Conservation (phyloP, 2,329 filamentous ascomycete species). For the Arthrobotrys sinensis region DNA sequence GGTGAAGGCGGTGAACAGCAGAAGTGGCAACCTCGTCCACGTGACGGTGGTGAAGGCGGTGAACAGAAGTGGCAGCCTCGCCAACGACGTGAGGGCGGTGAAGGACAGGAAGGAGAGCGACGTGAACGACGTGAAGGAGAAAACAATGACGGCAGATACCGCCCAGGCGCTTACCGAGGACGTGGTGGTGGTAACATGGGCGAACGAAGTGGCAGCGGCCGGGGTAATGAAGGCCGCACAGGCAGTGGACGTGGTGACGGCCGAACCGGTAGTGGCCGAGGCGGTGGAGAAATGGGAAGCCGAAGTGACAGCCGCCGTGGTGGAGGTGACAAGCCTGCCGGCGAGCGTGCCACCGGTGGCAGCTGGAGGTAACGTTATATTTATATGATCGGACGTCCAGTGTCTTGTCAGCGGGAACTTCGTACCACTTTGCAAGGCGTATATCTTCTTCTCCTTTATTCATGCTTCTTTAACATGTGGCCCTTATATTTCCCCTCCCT, state of each 20-base stretch:
- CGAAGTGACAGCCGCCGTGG: slow-evolving; percentile 56
- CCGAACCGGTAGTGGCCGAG: slow-evolving; percentile 40
- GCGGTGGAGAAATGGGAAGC: slow-evolving; percentile 33
- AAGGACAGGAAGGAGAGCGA: slow-evolving; percentile 55
- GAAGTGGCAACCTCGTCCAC: slow-evolving; percentile 73
- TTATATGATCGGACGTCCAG: slow-evolving; percentile 5
- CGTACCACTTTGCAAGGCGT: slow-evolving; percentile 12
- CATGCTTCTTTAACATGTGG: slow-evolving; percentile 26
- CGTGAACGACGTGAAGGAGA: slow-evolving; percentile 43
- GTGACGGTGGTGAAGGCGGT: slow-evolving; percentile 36
- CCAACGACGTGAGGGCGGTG: slow-evolving; percentile 64
- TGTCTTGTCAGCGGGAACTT: slow-evolving; percentile 5
- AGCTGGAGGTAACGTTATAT: slow-evolving; percentile 49
- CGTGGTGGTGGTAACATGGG: slow-evolving; percentile 48
- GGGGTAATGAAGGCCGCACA: slow-evolving; percentile 14
- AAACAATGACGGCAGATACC: slow-evolving; percentile 37
- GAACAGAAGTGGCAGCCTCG: slow-evolving; percentile 72
- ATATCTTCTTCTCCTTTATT: slow-evolving; percentile 28
- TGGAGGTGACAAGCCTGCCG: slow-evolving; percentile 51
- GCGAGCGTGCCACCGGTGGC: slow-evolving; percentile 45
- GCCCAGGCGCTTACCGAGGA: slow-evolving; percentile 46
- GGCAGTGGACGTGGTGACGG: slow-evolving; percentile 37
- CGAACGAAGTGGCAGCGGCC: slow-evolving; percentile 48
- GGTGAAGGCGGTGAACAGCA: slow-evolving; percentile 30
- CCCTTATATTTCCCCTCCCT: not conserved